Percentiles rank a stretch among this genome's conserved stretches.
These are phyloP conservation scores for Solanum ossicruentum DNA, from an alignment of 257 asterid genomes.

Conservation along the genomic window DNA sequence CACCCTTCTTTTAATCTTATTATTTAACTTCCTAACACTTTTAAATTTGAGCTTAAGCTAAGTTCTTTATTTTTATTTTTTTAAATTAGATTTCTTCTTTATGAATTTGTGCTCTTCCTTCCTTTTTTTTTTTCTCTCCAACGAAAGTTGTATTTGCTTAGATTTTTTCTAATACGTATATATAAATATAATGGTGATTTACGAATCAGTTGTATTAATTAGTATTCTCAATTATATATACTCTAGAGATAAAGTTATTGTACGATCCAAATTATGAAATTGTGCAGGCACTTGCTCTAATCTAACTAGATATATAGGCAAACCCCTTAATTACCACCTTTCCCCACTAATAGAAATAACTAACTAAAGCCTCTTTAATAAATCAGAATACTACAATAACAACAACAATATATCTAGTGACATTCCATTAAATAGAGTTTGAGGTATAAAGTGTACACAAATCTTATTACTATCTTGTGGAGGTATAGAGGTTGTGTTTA, in stretches of 20 bases:
- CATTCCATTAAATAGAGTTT: too few species aligned
- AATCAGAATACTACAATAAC: too few species aligned
- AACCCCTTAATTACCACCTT: too few species aligned
- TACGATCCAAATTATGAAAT: too few species aligned
- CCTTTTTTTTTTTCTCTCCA: neutral
- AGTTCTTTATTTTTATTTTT: neutral
- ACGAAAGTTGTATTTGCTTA: neutral
- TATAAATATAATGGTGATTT: neutral
- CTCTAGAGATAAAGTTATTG: neutral
- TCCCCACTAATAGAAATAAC: too few species aligned
- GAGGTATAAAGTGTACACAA: too few species aligned
- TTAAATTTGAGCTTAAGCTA: neutral
- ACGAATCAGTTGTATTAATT: neutral
- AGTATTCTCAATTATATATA: neutral
- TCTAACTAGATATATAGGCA: too few species aligned
- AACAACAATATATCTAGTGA: too few species aligned
- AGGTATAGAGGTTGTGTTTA: too few species aligned
- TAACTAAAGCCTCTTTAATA: too few species aligned
- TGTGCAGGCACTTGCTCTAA: too few species aligned
- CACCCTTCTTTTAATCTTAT: neutral
- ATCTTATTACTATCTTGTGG: too few species aligned
- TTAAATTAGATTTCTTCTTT: neutral
- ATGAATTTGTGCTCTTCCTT: neutral
- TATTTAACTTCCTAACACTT: neutral
- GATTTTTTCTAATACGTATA: neutral